Percentiles rank a stretch among this genome's conserved stretches.
Conservation (phyloP, 2,329 filamentous ascomycete species). For the Xylariaceae sp. region DNA sequence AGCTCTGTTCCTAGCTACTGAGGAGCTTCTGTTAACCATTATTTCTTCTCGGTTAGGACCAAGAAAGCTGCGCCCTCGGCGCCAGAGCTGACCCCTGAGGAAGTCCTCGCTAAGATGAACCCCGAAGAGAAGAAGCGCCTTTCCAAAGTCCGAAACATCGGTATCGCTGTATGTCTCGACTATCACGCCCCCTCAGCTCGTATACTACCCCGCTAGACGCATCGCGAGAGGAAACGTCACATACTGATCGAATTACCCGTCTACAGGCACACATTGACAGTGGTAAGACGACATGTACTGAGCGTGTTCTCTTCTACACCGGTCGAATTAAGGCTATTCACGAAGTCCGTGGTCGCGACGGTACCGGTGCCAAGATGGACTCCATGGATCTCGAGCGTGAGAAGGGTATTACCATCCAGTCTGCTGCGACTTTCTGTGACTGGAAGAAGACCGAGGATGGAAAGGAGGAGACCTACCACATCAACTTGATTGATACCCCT, state of each 20-base stretch:
- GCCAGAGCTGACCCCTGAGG: slow-evolving; percentile 49
- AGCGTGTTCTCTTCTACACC: slow-evolving; percentile 96
- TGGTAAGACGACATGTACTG: slow-evolving; percentile 93
- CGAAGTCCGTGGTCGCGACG: slow-evolving; percentile 91
- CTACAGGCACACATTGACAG: slow-evolving; percentile 90
- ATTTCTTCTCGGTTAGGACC: slow-evolving; percentile 32
- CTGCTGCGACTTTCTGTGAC: slow-evolving; percentile 94
- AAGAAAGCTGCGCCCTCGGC: slow-evolving; percentile 50
- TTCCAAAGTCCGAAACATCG: slow-evolving; percentile 86
- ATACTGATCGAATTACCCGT: slow-evolving; percentile 12
- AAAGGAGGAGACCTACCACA: slow-evolving; percentile 85
- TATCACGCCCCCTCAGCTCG: not conserved
- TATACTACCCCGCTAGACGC: not conserved
- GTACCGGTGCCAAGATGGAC: slow-evolving; percentile 98
- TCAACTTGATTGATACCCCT: slow-evolving; percentile 98
- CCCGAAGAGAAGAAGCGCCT: slow-evolving; percentile 73
- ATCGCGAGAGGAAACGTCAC: slow-evolving; percentile 1
- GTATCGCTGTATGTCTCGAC: slow-evolving; percentile 70
- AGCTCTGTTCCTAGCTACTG: not conserved
- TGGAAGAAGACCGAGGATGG: slow-evolving; percentile 85
- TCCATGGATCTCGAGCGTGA: slow-evolving; percentile 98
- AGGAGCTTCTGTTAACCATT: not conserved
- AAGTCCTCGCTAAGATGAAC: slow-evolving; percentile 72
- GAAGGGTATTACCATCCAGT: slow-evolving; percentile 98
- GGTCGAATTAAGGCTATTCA: slow-evolving; percentile 95